A percentile compares a stretch with the other conserved stretches of the same genome.
These are phyloP conservation scores for Metschnikowia borealis DNA, from an alignment of 805 yeast species.

Conservation along the genomic window DNA sequence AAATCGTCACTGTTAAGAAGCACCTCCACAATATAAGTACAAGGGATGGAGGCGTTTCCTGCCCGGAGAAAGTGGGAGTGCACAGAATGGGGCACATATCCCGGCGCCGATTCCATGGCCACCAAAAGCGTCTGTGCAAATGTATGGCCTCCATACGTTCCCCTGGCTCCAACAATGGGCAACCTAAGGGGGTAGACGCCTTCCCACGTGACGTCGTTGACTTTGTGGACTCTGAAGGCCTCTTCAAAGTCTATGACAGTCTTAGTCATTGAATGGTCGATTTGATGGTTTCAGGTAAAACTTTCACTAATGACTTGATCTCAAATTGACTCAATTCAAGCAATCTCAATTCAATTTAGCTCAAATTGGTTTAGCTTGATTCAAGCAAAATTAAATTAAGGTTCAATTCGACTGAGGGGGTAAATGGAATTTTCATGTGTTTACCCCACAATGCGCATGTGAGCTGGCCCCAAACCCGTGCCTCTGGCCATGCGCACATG, in stretches of 20 bases:
- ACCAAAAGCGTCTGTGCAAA: slow-evolving; percentile 65
- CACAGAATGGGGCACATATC: slow-evolving; percentile 51
- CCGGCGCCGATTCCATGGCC: slow-evolving; percentile 45
- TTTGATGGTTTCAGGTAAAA: too few relatives aligned
- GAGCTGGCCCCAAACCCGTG: neutral
- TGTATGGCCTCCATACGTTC: slow-evolving; percentile 68
- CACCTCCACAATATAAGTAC: slow-evolving; percentile 50
- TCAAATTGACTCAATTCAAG: too few relatives aligned
- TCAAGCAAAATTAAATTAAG: too few relatives aligned
- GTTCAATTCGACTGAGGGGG: neutral
- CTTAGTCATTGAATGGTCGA: too few relatives aligned
- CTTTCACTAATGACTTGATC: too few relatives aligned
- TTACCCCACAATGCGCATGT: neutral
- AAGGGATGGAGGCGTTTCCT: slow-evolving; percentile 44
- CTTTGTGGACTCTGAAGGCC: slow-evolving; percentile 11
- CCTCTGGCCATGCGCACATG: neutral
- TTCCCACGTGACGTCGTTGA: slow-evolving; percentile 19
- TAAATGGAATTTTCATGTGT: too few relatives aligned
- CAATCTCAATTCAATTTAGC: too few relatives aligned
- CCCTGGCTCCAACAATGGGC: slow-evolving; percentile 49
- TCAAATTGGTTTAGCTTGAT: too few relatives aligned
- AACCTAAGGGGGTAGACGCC: slow-evolving; percentile 34
- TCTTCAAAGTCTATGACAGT: slow-evolving; percentile 13
- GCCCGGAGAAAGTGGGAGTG: slow-evolving; percentile 60
- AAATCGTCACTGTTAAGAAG: slow-evolving; percentile 52